Evolutionary conservation across 73 alveolate species (phyloP), one percentile per base, ranked within the genome.

Genomic region (Urostyla sp.): DNA sequence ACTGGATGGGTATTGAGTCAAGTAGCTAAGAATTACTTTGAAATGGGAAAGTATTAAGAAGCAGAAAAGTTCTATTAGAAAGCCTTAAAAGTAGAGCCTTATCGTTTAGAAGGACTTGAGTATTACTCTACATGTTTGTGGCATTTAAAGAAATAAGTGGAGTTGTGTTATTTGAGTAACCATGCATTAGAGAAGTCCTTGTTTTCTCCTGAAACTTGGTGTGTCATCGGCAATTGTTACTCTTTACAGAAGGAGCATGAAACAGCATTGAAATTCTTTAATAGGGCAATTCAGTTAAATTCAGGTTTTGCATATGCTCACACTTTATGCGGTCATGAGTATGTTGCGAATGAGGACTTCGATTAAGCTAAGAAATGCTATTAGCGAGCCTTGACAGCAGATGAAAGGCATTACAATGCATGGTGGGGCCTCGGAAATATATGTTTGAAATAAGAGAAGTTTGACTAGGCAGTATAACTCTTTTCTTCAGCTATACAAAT

Each of bases 381-480:
- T 74, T 76, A 90, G 61, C 74, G 82, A 74, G 99, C 98, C 16
- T 54, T 90, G 74, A 57, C 94, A 51, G 90, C 85, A 45, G 98
- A 95, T 75, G 97, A 91, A 30, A 75, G 99, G 57, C 98, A 95
- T 49, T 94, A 93, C 40, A 95, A 95, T 60, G 97, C 99, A 8
- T 95, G 98, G 98, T 95, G 99, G 99, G 99, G 99, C n/a, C 91
- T 95, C 4, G 99, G 99, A 45, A 92, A 95, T 91, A 95, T 95
- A 21, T 92, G 87, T 87, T 80, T 94, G 80, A 96, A 96, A 60
- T 90, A 94, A 76, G 98, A 96, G 84, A 96, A 96, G 81, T 96
- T 92, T 69, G 93, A 80, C 48, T 90, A 89, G 50, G 99, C 99
- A 6, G 88, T 92, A 0, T 76, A 90, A 78, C 80, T 85, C 45